These are phyloP conservation scores for Boeremia exigua DNA, from an alignment of 2,329 filamentous ascomycete genomes.

Conservation along the genomic window DNA sequence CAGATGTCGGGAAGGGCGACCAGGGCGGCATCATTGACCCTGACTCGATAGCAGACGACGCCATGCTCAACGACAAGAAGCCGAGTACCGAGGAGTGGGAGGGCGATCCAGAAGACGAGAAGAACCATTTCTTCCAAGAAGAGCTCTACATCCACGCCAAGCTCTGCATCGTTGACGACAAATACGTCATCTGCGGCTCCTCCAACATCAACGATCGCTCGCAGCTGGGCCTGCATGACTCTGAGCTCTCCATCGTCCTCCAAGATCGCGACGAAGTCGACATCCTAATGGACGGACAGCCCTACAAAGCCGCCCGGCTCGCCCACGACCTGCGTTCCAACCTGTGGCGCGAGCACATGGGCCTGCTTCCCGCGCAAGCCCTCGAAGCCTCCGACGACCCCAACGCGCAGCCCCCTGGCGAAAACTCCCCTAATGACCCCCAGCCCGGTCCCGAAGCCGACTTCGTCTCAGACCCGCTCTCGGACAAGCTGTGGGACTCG, in stretches of 20 bases:
- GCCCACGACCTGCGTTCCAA: conserved; percentile 80
- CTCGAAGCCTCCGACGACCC: conserved; percentile 69
- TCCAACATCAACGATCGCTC: conserved; percentile 92
- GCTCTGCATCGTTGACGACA: conserved; percentile 86
- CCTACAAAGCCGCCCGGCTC: conserved; percentile 79
- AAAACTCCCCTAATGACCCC: conserved; percentile 72
- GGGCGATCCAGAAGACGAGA: conserved; percentile 74
- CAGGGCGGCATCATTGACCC: conserved; percentile 58
- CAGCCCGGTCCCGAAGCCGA: conserved; percentile 72
- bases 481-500: conserved; percentile 63
- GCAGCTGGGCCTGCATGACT: conserved; percentile 87
- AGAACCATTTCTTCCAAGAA: conserved; percentile 90
- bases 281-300: conserved; percentile 78
- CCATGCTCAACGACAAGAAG: conserved; percentile 74
- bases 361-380: conserved; percentile 75
- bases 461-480: conserved; percentile 66
- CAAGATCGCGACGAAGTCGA: conserved; percentile 76
- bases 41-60: conserved; percentile 75
- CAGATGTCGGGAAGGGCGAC: conserved; percentile 48
- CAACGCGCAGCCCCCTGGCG: conserved; percentile 77
- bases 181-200: conserved; percentile 81
- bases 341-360: conserved; percentile 90
- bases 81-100: conserved; percentile 77
- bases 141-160: conserved; percentile 96
- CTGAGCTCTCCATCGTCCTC: conserved; percentile 88